A percentile compares a stretch with the other conserved stretches of the same genome.
phyloP scores from a whole-genome alignment of 75 land plant species.

The Cupressus sempervirens region DNA sequence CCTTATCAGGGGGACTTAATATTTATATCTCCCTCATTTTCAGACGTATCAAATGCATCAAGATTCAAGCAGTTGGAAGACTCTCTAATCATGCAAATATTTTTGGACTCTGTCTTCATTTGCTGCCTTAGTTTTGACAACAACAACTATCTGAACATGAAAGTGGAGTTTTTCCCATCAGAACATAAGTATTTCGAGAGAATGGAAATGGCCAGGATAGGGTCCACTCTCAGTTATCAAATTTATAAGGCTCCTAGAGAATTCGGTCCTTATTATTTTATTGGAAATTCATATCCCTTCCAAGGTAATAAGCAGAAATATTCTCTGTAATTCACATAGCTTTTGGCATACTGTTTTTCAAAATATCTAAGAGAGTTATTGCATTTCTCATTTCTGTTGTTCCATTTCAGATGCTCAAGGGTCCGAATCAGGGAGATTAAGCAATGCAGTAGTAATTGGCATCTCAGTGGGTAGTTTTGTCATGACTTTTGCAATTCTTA shows the following conservation, averaged over 20 bases:
- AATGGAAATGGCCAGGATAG: conserved; percentile 37
- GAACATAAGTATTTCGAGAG: conserved; percentile 32
- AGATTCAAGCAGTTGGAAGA: conserved; percentile 38
- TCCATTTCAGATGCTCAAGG: neutral
- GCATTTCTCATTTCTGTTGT: neutral
- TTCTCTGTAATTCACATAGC: conserved; percentile 25
- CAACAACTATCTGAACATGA: conserved; percentile 45
- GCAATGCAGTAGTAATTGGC: conserved; percentile 32
- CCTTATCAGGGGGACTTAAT: conserved; percentile 53
- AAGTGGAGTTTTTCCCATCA: conserved; percentile 49
- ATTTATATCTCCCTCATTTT: conserved; percentile 49
- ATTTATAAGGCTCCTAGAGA: conserved; percentile 50
- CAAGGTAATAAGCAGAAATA: neutral
- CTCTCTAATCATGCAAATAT: conserved; percentile 34
- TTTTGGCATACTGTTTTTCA: conserved; percentile 38
- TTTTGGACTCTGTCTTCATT: conserved; percentile 51
- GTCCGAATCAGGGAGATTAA: neutral
- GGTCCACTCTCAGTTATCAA: conserved; percentile 56
- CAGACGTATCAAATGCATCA: conserved; percentile 36
- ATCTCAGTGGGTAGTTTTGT: conserved; percentile 37
- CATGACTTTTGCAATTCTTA: conserved; percentile 28
- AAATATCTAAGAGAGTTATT: conserved; percentile 18
- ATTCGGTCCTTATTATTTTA: conserved; percentile 64
- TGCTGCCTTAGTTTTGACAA: conserved; percentile 38
- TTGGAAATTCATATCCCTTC: conserved; percentile 42